phyloP scores from a whole-genome alignment of 164 flowering plant species.

The Umbellularia californica region DNA sequence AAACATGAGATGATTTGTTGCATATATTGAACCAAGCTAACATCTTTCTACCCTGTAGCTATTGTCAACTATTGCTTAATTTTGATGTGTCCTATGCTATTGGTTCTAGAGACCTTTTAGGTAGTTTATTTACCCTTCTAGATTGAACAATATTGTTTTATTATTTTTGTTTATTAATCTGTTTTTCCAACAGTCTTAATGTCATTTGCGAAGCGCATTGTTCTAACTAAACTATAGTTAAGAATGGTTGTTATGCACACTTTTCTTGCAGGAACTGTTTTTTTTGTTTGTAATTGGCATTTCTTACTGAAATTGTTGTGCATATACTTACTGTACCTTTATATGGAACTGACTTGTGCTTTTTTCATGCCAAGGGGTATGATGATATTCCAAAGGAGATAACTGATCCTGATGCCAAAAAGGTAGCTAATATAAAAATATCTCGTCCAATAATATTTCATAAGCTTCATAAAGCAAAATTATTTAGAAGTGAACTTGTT shows the following conservation, averaged over 20 bases:
- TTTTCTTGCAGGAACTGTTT: not conserved
- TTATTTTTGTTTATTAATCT: not conserved
- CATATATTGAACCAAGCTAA: no score
- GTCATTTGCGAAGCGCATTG: not conserved
- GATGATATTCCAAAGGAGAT: conserved; percentile 92
- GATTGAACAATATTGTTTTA: not conserved
- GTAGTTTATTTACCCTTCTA: not conserved
- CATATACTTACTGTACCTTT: no score
- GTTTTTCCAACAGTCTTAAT: not conserved
- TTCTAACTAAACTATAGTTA: not conserved
- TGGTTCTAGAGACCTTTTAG: not conserved
- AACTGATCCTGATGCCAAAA: conserved; percentile 72
- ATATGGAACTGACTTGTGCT: not conserved
- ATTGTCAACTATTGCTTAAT: not conserved
- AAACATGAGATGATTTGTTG: no score
- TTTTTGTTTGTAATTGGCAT: no score
- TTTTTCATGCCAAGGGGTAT: conserved; percentile 46
- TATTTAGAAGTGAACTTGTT: not conserved
- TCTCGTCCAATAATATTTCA: not conserved
- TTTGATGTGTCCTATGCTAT: not conserved
- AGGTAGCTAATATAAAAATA: conserved; percentile 35
- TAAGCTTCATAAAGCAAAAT: not conserved
- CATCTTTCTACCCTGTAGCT: no score
- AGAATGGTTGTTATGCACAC: not conserved
- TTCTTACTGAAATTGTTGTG: no score